Evolutionary conservation across 495 filamentous ascomycete genomes (phyloP).

Genomic region (Hypoxylon lenormandii): DNA sequence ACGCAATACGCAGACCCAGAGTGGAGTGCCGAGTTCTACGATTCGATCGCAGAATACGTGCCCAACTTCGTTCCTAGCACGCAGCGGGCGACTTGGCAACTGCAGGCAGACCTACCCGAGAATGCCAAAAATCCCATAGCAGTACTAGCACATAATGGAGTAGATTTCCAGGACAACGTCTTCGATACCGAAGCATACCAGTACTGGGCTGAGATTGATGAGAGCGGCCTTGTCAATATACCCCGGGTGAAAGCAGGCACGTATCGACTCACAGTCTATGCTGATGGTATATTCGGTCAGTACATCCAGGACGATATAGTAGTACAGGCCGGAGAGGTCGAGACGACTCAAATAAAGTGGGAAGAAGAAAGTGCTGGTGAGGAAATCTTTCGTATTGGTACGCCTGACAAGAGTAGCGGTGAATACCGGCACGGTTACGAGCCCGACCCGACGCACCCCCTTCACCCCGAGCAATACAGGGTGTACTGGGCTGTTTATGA

Average conservation of each 20-base stretch:
- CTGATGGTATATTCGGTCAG: slow-evolving; percentile 68
- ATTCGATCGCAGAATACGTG: slow-evolving; percentile 67
- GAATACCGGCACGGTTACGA: slow-evolving; percentile 66
- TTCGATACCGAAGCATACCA: slow-evolving; percentile 63
- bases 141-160: slow-evolving; percentile 63
- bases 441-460: slow-evolving; percentile 56
- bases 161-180: slow-evolving; percentile 70
- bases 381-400: slow-evolving; percentile 67
- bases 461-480: slow-evolving; percentile 63
- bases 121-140: slow-evolving; percentile 62
- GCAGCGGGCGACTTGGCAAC: slow-evolving; percentile 58
- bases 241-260: slow-evolving; percentile 63
- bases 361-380: slow-evolving; percentile 63
- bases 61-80: slow-evolving; percentile 64
- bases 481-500: slow-evolving; percentile 68
- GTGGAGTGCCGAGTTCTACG: slow-evolving; percentile 68
- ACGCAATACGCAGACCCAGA: slow-evolving; percentile 57
- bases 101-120: slow-evolving; percentile 60
- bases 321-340: slow-evolving; percentile 53
- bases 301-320: slow-evolving; percentile 60
- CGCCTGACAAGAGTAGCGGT: slow-evolving; percentile 66
- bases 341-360: slow-evolving; percentile 56
- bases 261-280: slow-evolving; percentile 69
- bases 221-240: slow-evolving; percentile 61
- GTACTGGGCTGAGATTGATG: slow-evolving; percentile 67